Base-by-base conservation (phyloP, 2,329 filamentous ascomycete genomes). In the Colletotrichum cereale region DNA sequence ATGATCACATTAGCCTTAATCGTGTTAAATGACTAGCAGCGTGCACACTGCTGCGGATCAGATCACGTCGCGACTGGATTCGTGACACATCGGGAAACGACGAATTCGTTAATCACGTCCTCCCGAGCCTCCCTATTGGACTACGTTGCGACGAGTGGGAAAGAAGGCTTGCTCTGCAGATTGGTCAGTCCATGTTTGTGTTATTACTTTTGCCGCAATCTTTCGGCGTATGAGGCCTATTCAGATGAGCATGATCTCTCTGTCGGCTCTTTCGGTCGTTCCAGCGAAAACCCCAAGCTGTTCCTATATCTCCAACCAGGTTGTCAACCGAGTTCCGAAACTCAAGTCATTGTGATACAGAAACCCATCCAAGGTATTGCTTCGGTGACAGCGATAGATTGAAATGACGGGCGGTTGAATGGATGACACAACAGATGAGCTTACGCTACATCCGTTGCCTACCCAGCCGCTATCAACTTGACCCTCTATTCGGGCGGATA, bases 121-220 rank as follows among this genome's bases (percentile, higher is more conserved):
- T 50, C n/a, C 36, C 40, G n/a, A n/a, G n/a, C 31, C 10, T n/a
- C 21, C 8, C 58, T 8, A 58, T 63, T 69, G 38, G 65, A 14
- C 31, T 38, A 18, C 10, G 29, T 57, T 47, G 21, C 42, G 8
- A 29, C 69, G 60, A 69, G 69, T 72, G 21, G 58, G 44, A 48
- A n/a, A 55, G 58, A 60, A 14, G 16, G 16, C 18, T 40, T 26
- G n/a, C 2, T 14, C 24, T n/a, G 29, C 47, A 26, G 4, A 40
- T 14, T 44, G 31, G 29, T 36, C n/a, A 55, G 42, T 55, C 60
- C 60, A n/a, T 48, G 60, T 50, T 53, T 63, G 57, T 38, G 42
- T 64, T 48, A 26, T 52, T 29, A 38, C 29, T 47, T 55, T 38
- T 60, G 65, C 60, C 65, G 53, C 53, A 69, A 64, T 48, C 53